Evolutionary conservation across 2,329 filamentous ascomycete species (phyloP).

Genomic region (Scedosporium apiospermum): DNA sequence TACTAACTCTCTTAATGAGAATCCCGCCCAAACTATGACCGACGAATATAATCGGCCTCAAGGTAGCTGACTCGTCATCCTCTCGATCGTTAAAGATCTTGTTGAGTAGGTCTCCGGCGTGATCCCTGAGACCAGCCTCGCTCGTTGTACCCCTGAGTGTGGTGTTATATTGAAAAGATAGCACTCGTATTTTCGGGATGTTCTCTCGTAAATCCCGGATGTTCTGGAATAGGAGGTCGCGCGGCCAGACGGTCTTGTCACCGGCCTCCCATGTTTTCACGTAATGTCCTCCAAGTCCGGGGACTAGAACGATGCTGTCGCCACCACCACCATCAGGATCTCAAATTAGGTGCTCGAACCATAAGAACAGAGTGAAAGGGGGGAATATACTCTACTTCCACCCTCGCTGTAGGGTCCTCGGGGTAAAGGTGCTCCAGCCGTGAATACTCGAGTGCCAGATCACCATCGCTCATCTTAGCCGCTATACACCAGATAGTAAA

Average conservation of each 20-base stretch:
- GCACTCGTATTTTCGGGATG: not conserved
- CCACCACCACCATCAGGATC: too few relatives aligned
- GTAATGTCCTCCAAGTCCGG: not conserved
- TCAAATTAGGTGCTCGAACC: too few relatives aligned
- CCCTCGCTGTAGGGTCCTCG: too few relatives aligned
- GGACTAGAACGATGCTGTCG: not conserved
- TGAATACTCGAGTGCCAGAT: too few relatives aligned
- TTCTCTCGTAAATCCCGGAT: not conserved
- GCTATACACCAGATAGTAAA: too few relatives aligned
- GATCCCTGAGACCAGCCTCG: not conserved
- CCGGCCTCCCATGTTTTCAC: not conserved
- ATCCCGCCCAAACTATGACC: not conserved
- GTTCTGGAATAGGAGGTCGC: not conserved
- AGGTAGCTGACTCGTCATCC: not conserved
- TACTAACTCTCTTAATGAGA: not conserved
- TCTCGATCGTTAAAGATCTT: not conserved
- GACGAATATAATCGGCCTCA: not conserved
- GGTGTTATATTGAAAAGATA: not conserved
- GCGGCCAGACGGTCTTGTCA: not conserved
- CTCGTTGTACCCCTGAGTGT: not conserved
- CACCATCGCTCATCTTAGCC: too few relatives aligned
- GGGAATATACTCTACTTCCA: too few relatives aligned
- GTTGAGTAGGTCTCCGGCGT: not conserved
- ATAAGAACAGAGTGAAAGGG: too few relatives aligned
- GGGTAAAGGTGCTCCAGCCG: too few relatives aligned